Base-by-base conservation (phyloP, 2,329 filamentous ascomycete species). In the Claviceps fusiformis region DNA sequence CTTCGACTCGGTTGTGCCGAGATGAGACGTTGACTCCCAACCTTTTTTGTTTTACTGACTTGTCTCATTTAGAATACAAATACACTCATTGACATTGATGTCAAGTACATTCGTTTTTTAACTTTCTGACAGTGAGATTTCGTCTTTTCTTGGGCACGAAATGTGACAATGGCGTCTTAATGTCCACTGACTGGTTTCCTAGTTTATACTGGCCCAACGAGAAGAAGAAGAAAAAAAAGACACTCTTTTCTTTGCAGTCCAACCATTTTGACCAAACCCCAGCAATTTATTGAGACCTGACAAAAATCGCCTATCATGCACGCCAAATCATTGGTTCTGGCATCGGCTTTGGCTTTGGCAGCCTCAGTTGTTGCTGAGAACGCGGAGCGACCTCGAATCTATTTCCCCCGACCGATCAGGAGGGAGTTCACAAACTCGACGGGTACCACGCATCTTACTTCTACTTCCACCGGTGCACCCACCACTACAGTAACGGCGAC, bases 21-120 rank as follows among this genome's bases (percentile, higher is more conserved):
- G 33, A 50, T 3, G 9, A 2, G 31, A 31, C 19, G 11, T 4
- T 15, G 19, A 19, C 19, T 19, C 19, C 19, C 19, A 19, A 19
- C 19, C 19, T 19, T 19, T 19, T 19, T 19, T 19, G 3, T 2
- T 29, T 5, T 5, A 53, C 62, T 63, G 52, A 53, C 64, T 58
- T 35, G 31, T 29, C 29, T 17, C 11, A 13, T 19, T 13, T 37
- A 67, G 64, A 19, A 19, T 67, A 57, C 62, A 19, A 19, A 19
- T 19, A 75, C 76, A 67, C 70, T 79, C 75, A 64, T 80, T 79
- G 73, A 75, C 71, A 71, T 61, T 31, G 63, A 67, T 72, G 76
- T 80, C 78, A 80, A 78, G 73, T 79, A 78, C 78, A 78, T 71
- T 81, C 79, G 72, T 78, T 80, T 62, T 62, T 69, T 66, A 63